These are phyloP conservation scores for Scheffersomyces segobiensis DNA, from an alignment of 1,139 yeast genomes.

Conservation along the genomic window DNA sequence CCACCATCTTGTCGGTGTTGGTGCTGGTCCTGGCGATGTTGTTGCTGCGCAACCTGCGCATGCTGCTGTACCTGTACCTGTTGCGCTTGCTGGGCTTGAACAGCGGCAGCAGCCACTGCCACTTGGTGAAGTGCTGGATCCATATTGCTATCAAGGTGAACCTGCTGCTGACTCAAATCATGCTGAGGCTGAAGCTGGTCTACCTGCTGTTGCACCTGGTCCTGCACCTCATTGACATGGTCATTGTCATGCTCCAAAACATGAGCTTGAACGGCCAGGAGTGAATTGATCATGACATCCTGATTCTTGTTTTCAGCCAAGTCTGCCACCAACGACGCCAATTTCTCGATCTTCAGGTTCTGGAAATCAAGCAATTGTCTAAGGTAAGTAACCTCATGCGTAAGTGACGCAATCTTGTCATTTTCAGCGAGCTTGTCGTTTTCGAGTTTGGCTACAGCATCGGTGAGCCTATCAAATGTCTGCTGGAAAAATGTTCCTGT, in stretches of 20 bases:
- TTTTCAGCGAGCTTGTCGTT: slow-evolving; percentile 4
- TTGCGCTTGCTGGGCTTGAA: slow-evolving; percentile 20
- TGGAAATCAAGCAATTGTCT: slow-evolving; percentile 42
- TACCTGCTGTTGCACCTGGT: slow-evolving; percentile 17
- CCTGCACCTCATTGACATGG: slow-evolving; percentile 14
- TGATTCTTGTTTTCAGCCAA: slow-evolving; percentile 37
- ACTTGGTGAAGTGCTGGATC: slow-evolving; percentile 43
- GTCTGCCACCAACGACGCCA: slow-evolving; percentile 33
- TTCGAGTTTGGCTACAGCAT: slow-evolving; percentile 15
- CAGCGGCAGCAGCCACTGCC: slow-evolving; percentile 40
- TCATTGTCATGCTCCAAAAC: slow-evolving; percentile 13
- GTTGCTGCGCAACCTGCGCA: slow-evolving; percentile 7
- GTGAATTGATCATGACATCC: slow-evolving; percentile 25
- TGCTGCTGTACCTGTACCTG: slow-evolving; percentile 9
- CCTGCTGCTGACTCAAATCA: slow-evolving; percentile 9
- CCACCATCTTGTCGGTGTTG: slow-evolving; percentile 3
- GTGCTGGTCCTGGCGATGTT: slow-evolving; percentile 5
- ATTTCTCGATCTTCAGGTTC: slow-evolving; percentile 39
- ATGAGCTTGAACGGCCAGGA: slow-evolving; percentile 30
- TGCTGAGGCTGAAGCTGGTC: slow-evolving; percentile 14
- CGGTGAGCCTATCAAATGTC: slow-evolving; percentile 15
- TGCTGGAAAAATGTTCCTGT: slow-evolving; percentile 2
- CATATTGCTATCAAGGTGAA: slow-evolving; percentile 33
- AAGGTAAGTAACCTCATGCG: slow-evolving; percentile 36
- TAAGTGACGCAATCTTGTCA: slow-evolving; percentile 24